A percentile compares a stretch with the other conserved stretches of the same genome.
phyloP scores from a whole-genome alignment of 1,284 basidiomycete species.

The Takashimella tepidaria region DNA sequence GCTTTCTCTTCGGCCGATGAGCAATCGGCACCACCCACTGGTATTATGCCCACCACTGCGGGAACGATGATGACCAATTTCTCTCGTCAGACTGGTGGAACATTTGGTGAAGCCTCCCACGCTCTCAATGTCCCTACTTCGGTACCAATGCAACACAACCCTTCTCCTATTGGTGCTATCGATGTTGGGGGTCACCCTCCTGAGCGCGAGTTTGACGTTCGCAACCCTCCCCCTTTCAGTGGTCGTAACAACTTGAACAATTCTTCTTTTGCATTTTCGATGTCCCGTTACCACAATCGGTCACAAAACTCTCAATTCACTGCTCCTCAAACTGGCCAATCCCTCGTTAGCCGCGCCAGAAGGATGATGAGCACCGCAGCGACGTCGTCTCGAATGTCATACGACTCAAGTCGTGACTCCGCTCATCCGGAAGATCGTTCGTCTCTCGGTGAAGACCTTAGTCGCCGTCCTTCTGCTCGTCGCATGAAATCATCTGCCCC shows the following conservation, averaged over 20 bases:
- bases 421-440: not conserved
- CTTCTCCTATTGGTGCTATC: constrained; percentile 19
- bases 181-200: constrained; percentile 29
- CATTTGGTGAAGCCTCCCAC: not conserved
- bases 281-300: constrained; percentile 1
- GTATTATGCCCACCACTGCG: constrained; percentile 7
- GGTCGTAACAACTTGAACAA: constrained; percentile 40
- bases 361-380: not conserved
- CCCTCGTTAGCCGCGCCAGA: not conserved
- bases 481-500: not conserved
- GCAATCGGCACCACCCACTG: constrained; percentile 15
- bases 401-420: not conserved
- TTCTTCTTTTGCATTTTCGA: constrained; percentile 29
- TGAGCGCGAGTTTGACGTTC: constrained; percentile 23
- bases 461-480: not conserved
- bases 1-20: constrained; percentile 12
- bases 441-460: not conserved
- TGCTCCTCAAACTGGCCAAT: not conserved
- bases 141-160: not conserved
- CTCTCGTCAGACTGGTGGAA: constrained; percentile 1
- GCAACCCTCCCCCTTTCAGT: constrained; percentile 30
- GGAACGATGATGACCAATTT: constrained; percentile 2
- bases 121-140: not conserved
- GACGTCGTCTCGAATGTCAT: not conserved
- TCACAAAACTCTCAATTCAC: not conserved